These are phyloP conservation scores for Halenospora varia DNA, from an alignment of 495 filamentous ascomycete genomes.

Conservation along the genomic window DNA sequence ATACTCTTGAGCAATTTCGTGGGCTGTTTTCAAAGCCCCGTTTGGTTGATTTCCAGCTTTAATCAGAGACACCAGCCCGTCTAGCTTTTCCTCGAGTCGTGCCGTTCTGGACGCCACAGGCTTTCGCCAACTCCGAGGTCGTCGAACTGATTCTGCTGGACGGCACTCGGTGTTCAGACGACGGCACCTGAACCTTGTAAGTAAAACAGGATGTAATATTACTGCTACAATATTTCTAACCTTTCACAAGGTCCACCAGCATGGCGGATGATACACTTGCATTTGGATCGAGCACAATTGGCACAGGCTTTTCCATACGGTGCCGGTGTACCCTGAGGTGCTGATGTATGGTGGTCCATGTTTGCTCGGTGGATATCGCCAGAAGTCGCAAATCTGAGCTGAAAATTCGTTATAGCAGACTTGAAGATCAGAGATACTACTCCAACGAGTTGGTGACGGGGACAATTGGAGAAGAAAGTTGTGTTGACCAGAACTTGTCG, in stretches of 20 bases:
- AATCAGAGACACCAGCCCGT: slow-evolving; percentile 44
- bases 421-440: too few species aligned
- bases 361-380: too few species aligned
- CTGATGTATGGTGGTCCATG: too few species aligned
- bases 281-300: slow-evolving; percentile 53
- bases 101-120: slow-evolving; percentile 27
- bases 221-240: slow-evolving; percentile 21
- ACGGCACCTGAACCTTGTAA: slow-evolving; percentile 37
- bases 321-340: too few species aligned
- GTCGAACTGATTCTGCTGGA: slow-evolving; percentile 31
- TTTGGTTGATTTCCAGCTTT: slow-evolving; percentile 15
- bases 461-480: too few species aligned
- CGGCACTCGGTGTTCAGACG: slow-evolving; percentile 42
- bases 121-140: slow-evolving; percentile 28
- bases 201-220: neutral
- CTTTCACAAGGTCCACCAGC: slow-evolving; percentile 42
- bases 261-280: slow-evolving; percentile 44
- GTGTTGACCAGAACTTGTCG: too few species aligned
- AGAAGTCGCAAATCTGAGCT: too few species aligned
- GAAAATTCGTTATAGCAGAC: too few species aligned
- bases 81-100: slow-evolving; percentile 49
- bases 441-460: too few species aligned
- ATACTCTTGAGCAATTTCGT: too few species aligned
- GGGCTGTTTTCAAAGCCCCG: neutral
- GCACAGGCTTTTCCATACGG: slow-evolving; percentile 52